Evolutionary conservation across 192 early-diverging fungal genomes (phyloP).

Genomic region (Backusella psychrophila): DNA sequence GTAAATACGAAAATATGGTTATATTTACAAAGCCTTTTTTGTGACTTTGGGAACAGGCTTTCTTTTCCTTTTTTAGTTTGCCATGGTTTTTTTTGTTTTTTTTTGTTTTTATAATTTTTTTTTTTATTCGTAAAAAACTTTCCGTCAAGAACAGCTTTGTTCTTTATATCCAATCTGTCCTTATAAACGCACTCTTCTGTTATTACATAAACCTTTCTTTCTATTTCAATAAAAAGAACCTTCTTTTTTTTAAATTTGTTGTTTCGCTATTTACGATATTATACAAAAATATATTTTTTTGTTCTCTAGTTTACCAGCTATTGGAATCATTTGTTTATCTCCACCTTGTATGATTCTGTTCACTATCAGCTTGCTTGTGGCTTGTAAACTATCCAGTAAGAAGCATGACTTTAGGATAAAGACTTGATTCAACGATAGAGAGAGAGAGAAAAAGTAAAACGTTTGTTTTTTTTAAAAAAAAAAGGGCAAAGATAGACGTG

Average conservation of each 20-base stretch:
- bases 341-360: neutral
- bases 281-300: neutral
- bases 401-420: neutral
- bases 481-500: neutral
- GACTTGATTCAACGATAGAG: neutral
- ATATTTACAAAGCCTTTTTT: neutral
- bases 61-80: neutral
- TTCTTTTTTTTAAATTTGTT: neutral
- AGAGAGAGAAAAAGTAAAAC: neutral
- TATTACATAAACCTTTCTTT: neutral
- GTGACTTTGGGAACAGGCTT: neutral
- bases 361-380: neutral
- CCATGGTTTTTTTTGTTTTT: neutral
- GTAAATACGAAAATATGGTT: too few relatives aligned
- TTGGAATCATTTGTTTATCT: constrained; percentile 1
- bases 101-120: neutral
- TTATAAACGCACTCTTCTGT: neutral
- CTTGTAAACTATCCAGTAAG: neutral
- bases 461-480: neutral
- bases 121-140: neutral
- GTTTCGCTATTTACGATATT: neutral
- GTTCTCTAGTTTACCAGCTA: neutral
- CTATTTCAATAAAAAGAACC: neutral
- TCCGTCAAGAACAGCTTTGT: neutral
- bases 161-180: neutral